phyloP scores from a whole-genome alignment of 2,329 filamentous ascomycete genomes.

The Penicillium glabrum region DNA sequence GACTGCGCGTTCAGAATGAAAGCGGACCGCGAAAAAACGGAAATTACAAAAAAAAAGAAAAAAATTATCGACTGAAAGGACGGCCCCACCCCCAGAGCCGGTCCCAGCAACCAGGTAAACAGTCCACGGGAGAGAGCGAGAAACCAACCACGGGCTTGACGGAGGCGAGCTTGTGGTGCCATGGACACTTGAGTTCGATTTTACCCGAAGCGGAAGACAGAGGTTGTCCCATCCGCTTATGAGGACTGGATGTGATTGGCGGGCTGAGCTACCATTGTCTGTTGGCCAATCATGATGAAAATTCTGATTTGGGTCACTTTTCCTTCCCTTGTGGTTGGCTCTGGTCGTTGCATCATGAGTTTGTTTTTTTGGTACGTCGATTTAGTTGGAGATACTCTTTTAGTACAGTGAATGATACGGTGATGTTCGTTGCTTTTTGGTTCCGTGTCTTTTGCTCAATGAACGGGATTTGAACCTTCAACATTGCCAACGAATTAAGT shows the following conservation, averaged over 20 bases:
- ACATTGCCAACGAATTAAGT: background rate
- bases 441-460: background rate
- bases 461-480: background rate
- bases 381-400: background rate
- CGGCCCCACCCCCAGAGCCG: slow-evolving; percentile 12
- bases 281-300: background rate
- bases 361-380: background rate
- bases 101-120: slow-evolving; percentile 21
- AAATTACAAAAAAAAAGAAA: background rate
- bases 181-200: background rate
- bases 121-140: background rate
- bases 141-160: background rate
- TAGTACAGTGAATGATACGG: background rate
- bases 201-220: background rate
- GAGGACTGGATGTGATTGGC: slow-evolving; percentile 3
- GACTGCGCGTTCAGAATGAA: background rate
- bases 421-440: background rate
- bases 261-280: background rate
- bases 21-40: too few species aligned
- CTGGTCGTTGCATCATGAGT: background rate
- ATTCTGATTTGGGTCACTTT: background rate
- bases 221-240: background rate
- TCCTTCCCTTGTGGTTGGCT: background rate
- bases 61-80: background rate
- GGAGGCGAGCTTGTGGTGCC: background rate